phyloP scores from a whole-genome alignment of 768 basidiomycete species.

The Tricholoma matsutake region DNA sequence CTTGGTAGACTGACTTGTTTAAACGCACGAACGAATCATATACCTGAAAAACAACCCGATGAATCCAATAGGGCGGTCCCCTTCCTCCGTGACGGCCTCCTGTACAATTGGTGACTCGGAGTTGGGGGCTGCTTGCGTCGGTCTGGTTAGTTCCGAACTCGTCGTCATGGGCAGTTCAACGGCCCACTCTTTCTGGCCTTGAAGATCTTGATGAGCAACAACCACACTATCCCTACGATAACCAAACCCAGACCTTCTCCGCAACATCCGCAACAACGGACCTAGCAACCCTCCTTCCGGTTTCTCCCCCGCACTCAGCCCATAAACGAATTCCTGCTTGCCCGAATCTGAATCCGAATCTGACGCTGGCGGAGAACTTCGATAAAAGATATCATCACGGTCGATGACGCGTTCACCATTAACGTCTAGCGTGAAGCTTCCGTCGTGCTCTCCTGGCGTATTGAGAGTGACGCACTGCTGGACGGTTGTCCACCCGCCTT shows the following conservation, averaged over 20 bases:
- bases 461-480: constrained; percentile 70
- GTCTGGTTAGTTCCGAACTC: background rate
- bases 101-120: background rate
- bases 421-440: constrained; percentile 61
- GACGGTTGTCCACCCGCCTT: constrained; percentile 70
- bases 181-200: constrained; percentile 10
- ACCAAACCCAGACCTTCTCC: background rate
- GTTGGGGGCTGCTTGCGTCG: background rate
- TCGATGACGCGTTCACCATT: constrained; percentile 53
- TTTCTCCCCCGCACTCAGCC: background rate
- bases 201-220: background rate
- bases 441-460: constrained; percentile 69
- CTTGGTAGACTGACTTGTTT: background rate
- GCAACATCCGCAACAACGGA: background rate
- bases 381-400: constrained; percentile 60
- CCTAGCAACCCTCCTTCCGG: background rate
- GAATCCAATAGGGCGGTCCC: constrained; percentile 34
- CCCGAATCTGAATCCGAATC: background rate
- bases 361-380: constrained; percentile 30
- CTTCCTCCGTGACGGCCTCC: constrained; percentile 6
- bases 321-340: background rate
- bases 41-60: constrained; percentile 76
- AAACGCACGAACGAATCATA: background rate
- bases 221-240: background rate
- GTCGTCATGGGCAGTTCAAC: background rate